These are phyloP conservation scores for Aspergillus fijiensis DNA, from an alignment of 2,329 filamentous ascomycete genomes.

Conservation along the genomic window DNA sequence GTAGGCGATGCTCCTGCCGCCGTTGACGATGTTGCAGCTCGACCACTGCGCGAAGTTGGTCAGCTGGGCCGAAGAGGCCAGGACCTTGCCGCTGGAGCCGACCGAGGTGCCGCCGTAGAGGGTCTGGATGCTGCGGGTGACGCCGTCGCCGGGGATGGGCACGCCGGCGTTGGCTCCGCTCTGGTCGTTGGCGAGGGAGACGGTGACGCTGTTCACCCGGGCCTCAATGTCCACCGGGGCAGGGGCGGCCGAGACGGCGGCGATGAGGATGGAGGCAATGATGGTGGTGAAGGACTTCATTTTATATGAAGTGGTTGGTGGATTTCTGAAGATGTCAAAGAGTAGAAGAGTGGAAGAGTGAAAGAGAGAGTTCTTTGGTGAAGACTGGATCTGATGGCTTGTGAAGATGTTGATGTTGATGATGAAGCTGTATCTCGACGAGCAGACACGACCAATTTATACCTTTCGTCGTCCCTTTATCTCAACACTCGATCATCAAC, in stretches of 20 bases:
- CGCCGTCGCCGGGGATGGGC: slow-evolving; percentile 21
- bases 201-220: slow-evolving; percentile 16
- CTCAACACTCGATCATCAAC: background rate
- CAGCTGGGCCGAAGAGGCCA: slow-evolving; percentile 27
- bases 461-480: background rate
- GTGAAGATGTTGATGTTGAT: background rate
- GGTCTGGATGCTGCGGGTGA: slow-evolving; percentile 17
- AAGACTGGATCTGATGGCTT: background rate
- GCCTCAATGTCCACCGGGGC: background rate
- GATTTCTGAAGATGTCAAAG: background rate
- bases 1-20: slow-evolving; percentile 4
- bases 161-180: slow-evolving; percentile 24
- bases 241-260: slow-evolving; percentile 18
- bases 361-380: background rate
- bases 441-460: background rate
- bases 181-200: slow-evolving; percentile 29
- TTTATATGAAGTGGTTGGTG: slow-evolving; percentile 9
- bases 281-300: slow-evolving; percentile 24
- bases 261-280: slow-evolving; percentile 19
- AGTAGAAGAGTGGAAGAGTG: background rate
- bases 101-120: slow-evolving; percentile 27
- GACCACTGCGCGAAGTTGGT: slow-evolving; percentile 20
- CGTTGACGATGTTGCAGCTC: slow-evolving; percentile 21
- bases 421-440: background rate
- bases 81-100: slow-evolving; percentile 19